Evolutionary conservation across 2,329 filamentous ascomycete species (phyloP).

Genomic region (Bipolaris oryzae): DNA sequence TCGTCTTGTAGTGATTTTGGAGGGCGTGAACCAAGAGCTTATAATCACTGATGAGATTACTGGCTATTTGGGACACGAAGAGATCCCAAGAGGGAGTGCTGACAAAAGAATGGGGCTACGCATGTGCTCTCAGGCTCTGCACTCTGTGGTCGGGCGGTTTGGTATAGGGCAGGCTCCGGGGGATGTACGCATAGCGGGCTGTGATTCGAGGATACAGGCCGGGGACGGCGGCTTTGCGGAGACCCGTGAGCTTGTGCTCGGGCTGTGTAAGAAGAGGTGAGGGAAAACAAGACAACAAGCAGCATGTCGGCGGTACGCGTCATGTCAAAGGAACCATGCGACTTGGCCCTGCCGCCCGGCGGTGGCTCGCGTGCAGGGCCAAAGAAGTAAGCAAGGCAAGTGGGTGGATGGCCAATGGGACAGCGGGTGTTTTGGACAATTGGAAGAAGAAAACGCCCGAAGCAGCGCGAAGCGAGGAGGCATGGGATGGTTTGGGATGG

Average conservation of each 20-base stretch:
- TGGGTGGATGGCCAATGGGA: slow-evolving; percentile 15
- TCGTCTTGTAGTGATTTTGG: slow-evolving; percentile 2
- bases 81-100: slow-evolving; percentile 6
- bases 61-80: neutral
- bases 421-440: slow-evolving; percentile 7
- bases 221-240: slow-evolving; percentile 34
- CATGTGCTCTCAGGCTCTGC: neutral
- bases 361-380: slow-evolving; percentile 23
- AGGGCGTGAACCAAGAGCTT: slow-evolving; percentile 19
- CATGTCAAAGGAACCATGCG: slow-evolving; percentile 21
- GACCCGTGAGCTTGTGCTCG: slow-evolving; percentile 30
- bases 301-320: slow-evolving; percentile 30
- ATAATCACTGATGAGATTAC: slow-evolving; percentile 6
- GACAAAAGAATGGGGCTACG: slow-evolving; percentile 9
- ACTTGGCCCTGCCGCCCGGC: slow-evolving; percentile 28
- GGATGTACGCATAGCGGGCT: neutral
- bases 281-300: neutral
- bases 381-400: slow-evolving; percentile 15
- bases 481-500: neutral
- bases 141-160: slow-evolving; percentile 2
- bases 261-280: slow-evolving; percentile 27
- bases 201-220: slow-evolving; percentile 17
- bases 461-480: neutral
- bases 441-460: slow-evolving; percentile 4
- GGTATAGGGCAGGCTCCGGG: neutral